Percentiles rank a stretch among this genome's conserved stretches.
These are phyloP conservation scores for Nicotiana otophora DNA, from an alignment of 257 asterid genomes.

Conservation along the genomic window DNA sequence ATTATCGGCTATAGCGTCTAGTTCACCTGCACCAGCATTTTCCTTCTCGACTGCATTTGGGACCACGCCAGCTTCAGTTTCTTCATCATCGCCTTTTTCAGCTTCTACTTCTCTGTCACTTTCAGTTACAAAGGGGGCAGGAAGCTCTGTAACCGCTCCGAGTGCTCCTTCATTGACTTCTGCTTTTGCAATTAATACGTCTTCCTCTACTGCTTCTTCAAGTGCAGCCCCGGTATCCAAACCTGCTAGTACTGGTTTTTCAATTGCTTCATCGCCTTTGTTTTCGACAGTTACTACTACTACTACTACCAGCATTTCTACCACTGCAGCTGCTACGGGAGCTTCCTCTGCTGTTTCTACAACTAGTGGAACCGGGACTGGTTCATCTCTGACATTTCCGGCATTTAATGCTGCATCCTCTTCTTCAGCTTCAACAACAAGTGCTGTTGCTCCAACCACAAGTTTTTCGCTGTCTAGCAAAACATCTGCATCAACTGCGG, in stretches of 20 bases:
- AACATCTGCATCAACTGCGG: conserved; percentile 37
- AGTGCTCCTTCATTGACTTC: conserved; percentile 27
- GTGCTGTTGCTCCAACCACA: conserved; percentile 36
- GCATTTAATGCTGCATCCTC: conserved; percentile 26
- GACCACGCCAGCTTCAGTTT: conserved; percentile 10
- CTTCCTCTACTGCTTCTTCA: conserved; percentile 37
- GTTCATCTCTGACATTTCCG: conserved; percentile 36
- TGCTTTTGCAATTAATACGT: conserved; percentile 43
- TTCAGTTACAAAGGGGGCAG: conserved; percentile 21
- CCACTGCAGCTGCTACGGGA: conserved; percentile 31
- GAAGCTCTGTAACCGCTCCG: conserved; percentile 19
- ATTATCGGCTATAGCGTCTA: neutral
- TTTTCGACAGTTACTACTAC: conserved; percentile 44
- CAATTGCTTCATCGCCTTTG: conserved; percentile 41
- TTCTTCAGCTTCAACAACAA: conserved; percentile 34
- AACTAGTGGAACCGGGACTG: conserved; percentile 24
- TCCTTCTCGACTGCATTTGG: neutral
- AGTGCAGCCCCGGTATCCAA: conserved; percentile 34
- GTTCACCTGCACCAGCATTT: conserved; percentile 2
- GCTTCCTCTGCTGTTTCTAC: conserved; percentile 26
- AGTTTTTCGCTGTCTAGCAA: conserved; percentile 38
- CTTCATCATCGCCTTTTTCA: conserved; percentile 14
- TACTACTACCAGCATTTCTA: conserved; percentile 31
- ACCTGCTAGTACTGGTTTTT: conserved; percentile 24
- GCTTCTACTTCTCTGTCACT: conserved; percentile 17